Base-by-base conservation (phyloP, 2,329 filamentous ascomycete genomes). In the Trichoderma lentiforme region DNA sequence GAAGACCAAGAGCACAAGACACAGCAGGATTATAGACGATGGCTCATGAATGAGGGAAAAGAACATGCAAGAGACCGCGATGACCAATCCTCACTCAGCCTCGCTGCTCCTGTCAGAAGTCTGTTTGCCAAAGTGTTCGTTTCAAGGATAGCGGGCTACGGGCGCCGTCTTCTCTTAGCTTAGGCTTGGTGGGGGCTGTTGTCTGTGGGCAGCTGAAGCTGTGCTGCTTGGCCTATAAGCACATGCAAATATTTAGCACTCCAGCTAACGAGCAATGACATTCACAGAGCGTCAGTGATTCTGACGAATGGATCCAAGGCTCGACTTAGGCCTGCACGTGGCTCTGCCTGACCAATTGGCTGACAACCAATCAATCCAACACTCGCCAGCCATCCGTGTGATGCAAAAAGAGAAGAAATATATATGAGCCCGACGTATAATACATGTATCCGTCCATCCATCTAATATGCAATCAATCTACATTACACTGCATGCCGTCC, bases 21-120 rank as follows among this genome's bases (percentile, higher is more conserved):
- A 9, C 28, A 28, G 14, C n/a, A 56, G 43, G 15, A 21, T 60
- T 4, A n/a, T 21, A 21, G n/a, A 32, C 56, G 28, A 34, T n/a
- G 26, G 15, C 9, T 32, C 28, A 32, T 28, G 58, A 26, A 56
- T 34, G 21, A 11, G 18, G 18, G 39, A 56, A 32, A 47, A 64
- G 47, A 30, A 28, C 28, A 36, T 30, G 62, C 62, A 34, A 34
- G 24, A 53, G n/a, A 14, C 2, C 1, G 2, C 51, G 57, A 61
- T 62, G 66, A 70, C 39, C 66, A 70, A 70, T 70, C 57, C 30
- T 28, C 34, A 12, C 65, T 58, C 51, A 21, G 51, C 51, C 64
- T 67, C 53, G 32, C 32, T 56, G 21, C 36, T 62, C n/a, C n/a
- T 62, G 21, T 51, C 26, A 60, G 15, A 47, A 61, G 56, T 51